phyloP scores from a whole-genome alignment of 2,329 filamentous ascomycete species.

The Fusarium sp. region DNA sequence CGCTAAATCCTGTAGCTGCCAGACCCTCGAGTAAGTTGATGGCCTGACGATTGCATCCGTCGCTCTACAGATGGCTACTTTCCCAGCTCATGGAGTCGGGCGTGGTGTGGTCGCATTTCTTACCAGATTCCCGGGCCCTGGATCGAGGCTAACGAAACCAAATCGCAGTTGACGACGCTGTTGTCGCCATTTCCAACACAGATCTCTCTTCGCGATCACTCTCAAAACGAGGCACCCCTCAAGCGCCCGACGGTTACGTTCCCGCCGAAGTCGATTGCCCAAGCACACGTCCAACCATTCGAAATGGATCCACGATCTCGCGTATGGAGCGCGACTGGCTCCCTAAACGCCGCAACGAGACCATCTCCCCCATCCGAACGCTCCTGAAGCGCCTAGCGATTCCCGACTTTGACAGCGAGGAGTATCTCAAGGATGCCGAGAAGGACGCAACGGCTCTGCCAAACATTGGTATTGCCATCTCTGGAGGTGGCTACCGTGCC shows the following conservation, averaged over 20 bases:
- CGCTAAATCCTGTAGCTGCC: slow-evolving; percentile 37
- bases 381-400: slow-evolving; percentile 82
- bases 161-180: slow-evolving; percentile 36
- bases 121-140: neutral
- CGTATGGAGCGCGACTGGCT: slow-evolving; percentile 82
- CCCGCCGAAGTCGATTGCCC: slow-evolving; percentile 80
- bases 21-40: slow-evolving; percentile 41
- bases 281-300: slow-evolving; percentile 75
- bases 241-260: slow-evolving; percentile 72
- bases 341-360: slow-evolving; percentile 77
- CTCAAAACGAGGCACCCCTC: slow-evolving; percentile 49
- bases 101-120: slow-evolving; percentile 6
- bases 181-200: slow-evolving; percentile 37
- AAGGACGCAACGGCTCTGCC: slow-evolving; percentile 57
- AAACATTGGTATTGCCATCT: slow-evolving; percentile 81
- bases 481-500: slow-evolving; percentile 90
- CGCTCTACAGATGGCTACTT: neutral
- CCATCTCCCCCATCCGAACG: slow-evolving; percentile 80
- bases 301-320: slow-evolving; percentile 74
- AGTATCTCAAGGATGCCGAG: slow-evolving; percentile 71
- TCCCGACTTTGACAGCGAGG: slow-evolving; percentile 79
- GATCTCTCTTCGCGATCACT: slow-evolving; percentile 35
- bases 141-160: slow-evolving; percentile 29
- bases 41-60: slow-evolving; percentile 1
- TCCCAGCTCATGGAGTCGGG: neutral